Percentiles rank a stretch among this genome's conserved stretches.
Evolutionary conservation across 352 stramenopile species (phyloP).

Genomic region (Pythium sukuiense): DNA sequence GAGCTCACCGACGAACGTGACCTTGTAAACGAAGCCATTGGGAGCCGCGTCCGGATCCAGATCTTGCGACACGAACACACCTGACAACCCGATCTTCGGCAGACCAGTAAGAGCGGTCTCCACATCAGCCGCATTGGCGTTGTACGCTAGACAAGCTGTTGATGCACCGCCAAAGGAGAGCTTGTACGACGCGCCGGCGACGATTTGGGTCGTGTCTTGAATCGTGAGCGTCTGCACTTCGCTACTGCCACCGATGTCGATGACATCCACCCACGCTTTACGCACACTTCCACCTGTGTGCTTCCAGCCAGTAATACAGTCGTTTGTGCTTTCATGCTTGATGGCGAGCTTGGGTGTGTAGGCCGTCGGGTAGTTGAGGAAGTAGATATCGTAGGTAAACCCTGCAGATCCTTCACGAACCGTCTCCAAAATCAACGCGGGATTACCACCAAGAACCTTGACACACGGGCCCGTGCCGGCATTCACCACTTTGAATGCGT

Average conservation of each 20-base stretch:
- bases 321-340: constrained; percentile 30
- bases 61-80: constrained; percentile 54
- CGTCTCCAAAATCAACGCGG: constrained; percentile 68
- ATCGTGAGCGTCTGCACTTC: constrained; percentile 62
- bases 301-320: constrained; percentile 30
- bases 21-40: constrained; percentile 57
- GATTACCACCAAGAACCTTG: constrained; percentile 41
- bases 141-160: constrained; percentile 45
- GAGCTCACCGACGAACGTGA: constrained; percentile 68
- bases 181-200: constrained; percentile 35
- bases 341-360: constrained; percentile 40
- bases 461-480: constrained; percentile 44
- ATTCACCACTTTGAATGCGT: constrained; percentile 50
- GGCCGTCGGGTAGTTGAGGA: constrained; percentile 45
- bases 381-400: constrained; percentile 81
- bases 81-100: constrained; percentile 32
- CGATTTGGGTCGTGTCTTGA: constrained; percentile 29
- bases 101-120: constrained; percentile 34
- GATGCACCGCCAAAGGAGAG: constrained; percentile 46
- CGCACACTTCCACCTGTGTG: constrained; percentile 42
- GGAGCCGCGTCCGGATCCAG: constrained; percentile 37
- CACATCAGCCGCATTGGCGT: constrained; percentile 27
- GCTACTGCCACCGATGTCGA: constrained; percentile 56
- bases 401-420: constrained; percentile 54
- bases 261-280: constrained; percentile 40